Percentiles rank a stretch among this genome's conserved stretches.
phyloP scores from a whole-genome alignment of 2,329 filamentous ascomycete species.

The Xylariaceae sp. region DNA sequence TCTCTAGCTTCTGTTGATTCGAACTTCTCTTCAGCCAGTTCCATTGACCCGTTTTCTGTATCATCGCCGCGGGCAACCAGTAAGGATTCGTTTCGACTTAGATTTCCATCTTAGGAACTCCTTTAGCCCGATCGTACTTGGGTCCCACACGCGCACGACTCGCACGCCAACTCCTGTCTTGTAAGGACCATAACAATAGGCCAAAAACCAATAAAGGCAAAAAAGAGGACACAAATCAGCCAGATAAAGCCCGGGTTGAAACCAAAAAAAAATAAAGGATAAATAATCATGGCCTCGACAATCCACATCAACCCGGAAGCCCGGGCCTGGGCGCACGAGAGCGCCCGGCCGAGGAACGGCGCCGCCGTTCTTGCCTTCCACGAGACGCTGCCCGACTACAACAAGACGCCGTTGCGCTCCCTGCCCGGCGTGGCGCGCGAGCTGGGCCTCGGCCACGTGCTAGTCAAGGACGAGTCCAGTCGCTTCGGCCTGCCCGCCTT shows the following conservation, averaged over 20 bases:
- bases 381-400: constrained; percentile 26
- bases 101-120: not conserved
- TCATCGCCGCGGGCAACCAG: too few species aligned
- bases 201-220: not conserved
- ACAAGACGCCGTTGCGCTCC: constrained; percentile 23
- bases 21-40: too few species aligned
- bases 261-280: not conserved
- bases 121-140: too few species aligned
- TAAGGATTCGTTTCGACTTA: not conserved
- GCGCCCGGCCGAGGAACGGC: constrained; percentile 15
- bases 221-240: not conserved
- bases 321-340: constrained; percentile 20
- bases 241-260: not conserved
- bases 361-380: constrained; percentile 25
- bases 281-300: constrained; percentile 20
- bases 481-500: constrained; percentile 68
- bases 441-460: constrained; percentile 52
- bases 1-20: too few species aligned
- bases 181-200: too few species aligned
- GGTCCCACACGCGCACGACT: too few species aligned
- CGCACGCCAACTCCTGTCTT: too few species aligned
- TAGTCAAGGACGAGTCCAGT: constrained; percentile 66
- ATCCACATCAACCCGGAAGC: constrained; percentile 24
- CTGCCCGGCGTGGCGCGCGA: constrained; percentile 40
- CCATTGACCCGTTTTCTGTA: too few species aligned